Base-by-base conservation (phyloP, 177 flowering plant genomes). In the Vitis hybrid region DNA sequence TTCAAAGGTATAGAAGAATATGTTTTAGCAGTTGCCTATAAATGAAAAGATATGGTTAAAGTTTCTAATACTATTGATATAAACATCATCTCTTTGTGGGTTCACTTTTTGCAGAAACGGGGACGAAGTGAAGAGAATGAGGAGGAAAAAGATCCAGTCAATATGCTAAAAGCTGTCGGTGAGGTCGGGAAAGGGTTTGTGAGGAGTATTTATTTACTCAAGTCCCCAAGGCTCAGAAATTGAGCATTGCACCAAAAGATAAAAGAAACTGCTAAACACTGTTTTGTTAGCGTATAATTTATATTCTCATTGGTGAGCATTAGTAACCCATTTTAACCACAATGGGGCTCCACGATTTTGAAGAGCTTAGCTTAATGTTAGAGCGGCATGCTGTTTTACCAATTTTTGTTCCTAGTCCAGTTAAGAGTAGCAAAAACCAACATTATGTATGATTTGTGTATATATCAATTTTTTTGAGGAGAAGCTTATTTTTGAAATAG, bases 181-280 rank as follows among this genome's bases (percentile, higher is more conserved):
- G 83, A 87, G 59, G 76, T 76, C 11, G 99, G 99, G 19, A 93
- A 83, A 81, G 99, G 98, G 11, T 81, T 93, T 70, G 91, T 93
- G 58, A 89, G 85, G 68, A 87, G 89, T 64, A 68, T 95, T 51
- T 74, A 90, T 81, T 56, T 82, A 56, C 83, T 90, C 63, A 93
- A 90, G 79, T 80, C 88, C 34, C 97, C 93, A 45, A 87, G 84
- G 77, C 61, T 80, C 54, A 64, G 56, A 23, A 73, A 55, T 19
- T 81, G 57, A 67, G n/a, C 7, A 6, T 56, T 21, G n/a, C 9
- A 39, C 48, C 48, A 39, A 39, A 39, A 6, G 48, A 39, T 6
- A 39, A 39, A 39, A 39, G 32, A 30, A 30, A 30, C 32, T 39
- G 48, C 48, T 8, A 4, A 30, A 39, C 48, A 39, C 48, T 39